These are phyloP conservation scores for Ascochyta rabiei DNA, from an alignment of 2,329 filamentous ascomycete genomes.

Conservation along the genomic window DNA sequence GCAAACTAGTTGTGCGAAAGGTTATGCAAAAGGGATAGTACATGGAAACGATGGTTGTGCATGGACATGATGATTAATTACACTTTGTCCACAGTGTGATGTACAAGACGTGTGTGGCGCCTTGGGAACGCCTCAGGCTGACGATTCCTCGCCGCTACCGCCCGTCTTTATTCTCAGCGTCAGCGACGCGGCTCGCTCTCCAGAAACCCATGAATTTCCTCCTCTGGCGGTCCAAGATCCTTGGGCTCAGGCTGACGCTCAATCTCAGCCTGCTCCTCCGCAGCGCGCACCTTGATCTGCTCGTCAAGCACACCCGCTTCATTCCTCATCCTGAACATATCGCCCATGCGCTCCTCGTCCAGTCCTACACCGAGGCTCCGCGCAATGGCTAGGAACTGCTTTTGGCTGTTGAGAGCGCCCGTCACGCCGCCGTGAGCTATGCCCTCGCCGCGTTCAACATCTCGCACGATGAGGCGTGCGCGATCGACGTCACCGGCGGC, in stretches of 20 bases:
- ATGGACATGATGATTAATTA: background rate
- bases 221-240: slow-evolving; percentile 5
- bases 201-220: slow-evolving; percentile 25
- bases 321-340: slow-evolving; percentile 7
- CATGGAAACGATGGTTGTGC: background rate
- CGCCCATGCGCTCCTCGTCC: slow-evolving; percentile 20
- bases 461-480: slow-evolving; percentile 44
- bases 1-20: slow-evolving; percentile 4
- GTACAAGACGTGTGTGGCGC: slow-evolving; percentile 6
- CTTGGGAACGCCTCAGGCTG: slow-evolving; percentile 2
- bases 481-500: slow-evolving; percentile 44
- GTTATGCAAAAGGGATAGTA: slow-evolving; percentile 5
- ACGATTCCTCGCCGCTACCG: background rate
- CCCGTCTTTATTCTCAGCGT: background rate
- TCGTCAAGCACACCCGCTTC: slow-evolving; percentile 6
- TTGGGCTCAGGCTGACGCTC: background rate
- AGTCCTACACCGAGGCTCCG: slow-evolving; percentile 17
- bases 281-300: background rate
- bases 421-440: slow-evolving; percentile 31
- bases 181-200: slow-evolving; percentile 10
- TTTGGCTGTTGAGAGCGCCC: slow-evolving; percentile 17
- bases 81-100: background rate
- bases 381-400: slow-evolving; percentile 26
- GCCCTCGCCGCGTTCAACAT: slow-evolving; percentile 44
- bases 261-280: slow-evolving; percentile 4